phyloP scores from a whole-genome alignment of 2,329 filamentous ascomycete species.

The Tolypocladium guangdongense region DNA sequence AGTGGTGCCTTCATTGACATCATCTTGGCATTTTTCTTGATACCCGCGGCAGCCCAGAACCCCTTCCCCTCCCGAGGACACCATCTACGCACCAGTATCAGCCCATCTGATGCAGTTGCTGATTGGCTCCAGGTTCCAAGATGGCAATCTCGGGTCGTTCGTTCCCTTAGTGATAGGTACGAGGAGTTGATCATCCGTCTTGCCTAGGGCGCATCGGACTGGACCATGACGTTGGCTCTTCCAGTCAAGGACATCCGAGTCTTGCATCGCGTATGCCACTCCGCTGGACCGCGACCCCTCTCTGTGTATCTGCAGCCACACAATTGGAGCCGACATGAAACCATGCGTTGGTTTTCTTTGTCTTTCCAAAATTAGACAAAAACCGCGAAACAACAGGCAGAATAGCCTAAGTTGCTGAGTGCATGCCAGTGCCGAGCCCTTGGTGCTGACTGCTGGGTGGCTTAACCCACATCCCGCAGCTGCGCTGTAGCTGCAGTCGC shows the following conservation, averaged over 20 bases:
- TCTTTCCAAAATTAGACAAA: neutral
- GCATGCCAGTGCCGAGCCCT: neutral
- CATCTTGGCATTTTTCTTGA: neutral
- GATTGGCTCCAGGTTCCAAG: neutral
- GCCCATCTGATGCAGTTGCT: neutral
- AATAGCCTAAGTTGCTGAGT: neutral
- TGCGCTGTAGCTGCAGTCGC: neutral
- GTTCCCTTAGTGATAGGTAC: neutral
- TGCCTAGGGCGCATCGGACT: neutral
- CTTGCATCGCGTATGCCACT: neutral
- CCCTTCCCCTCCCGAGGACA: neutral
- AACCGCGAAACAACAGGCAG: too few relatives aligned
- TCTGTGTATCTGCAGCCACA: neutral
- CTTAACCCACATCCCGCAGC: neutral
- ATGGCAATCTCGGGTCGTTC: neutral
- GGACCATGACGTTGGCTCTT: neutral
- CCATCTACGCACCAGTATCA: neutral
- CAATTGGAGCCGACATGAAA: neutral
- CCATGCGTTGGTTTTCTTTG: neutral
- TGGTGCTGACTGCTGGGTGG: neutral
- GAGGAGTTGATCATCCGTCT: neutral
- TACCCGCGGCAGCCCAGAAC: neutral
- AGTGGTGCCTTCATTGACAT: neutral
- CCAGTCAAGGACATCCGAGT: neutral
- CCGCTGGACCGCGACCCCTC: neutral